phyloP scores from a whole-genome alignment of 345 rosid species.

The Arabidopsis arenosa region DNA sequence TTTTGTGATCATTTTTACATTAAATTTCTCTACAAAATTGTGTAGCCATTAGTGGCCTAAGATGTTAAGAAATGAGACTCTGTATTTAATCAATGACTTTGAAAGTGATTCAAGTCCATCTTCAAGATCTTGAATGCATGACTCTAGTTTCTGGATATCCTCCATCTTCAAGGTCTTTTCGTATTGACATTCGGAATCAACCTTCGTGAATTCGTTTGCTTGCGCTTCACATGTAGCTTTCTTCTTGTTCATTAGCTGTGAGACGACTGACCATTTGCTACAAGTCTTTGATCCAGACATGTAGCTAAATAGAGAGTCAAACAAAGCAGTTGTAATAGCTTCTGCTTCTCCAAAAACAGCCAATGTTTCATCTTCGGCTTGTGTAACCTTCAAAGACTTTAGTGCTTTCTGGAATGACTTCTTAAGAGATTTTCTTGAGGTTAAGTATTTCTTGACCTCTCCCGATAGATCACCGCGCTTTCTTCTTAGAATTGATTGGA shows the following conservation, averaged over 20 bases:
- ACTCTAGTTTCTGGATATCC: constrained; percentile 44
- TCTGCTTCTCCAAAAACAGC: constrained; percentile 41
- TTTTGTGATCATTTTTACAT: not conserved
- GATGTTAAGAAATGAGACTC: constrained; percentile 55
- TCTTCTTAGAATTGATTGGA: constrained; percentile 43
- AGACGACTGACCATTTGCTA: constrained; percentile 27
- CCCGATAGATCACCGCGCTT: constrained; percentile 12
- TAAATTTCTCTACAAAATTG: not conserved
- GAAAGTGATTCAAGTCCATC: constrained; percentile 48
- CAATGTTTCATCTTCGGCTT: constrained; percentile 22
- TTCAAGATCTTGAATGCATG: constrained; percentile 50
- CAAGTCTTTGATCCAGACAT: constrained; percentile 36
- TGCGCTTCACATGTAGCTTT: constrained; percentile 27
- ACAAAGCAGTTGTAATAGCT: constrained; percentile 18
- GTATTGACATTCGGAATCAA: constrained; percentile 39
- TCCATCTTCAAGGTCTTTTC: constrained; percentile 26
- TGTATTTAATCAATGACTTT: constrained; percentile 48
- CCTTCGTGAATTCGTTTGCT: constrained; percentile 22
- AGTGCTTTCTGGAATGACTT: constrained; percentile 35
- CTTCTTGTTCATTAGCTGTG: constrained; percentile 34
- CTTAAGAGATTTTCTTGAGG: constrained; percentile 28
- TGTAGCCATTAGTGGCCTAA: constrained; percentile 42
- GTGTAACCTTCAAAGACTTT: constrained; percentile 25
- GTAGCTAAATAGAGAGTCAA: constrained; percentile 47
- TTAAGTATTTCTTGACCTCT: constrained; percentile 41